Conservation (phyloP, 2,329 filamentous ascomycete species). For the Sarocladium brachiariae region DNA sequence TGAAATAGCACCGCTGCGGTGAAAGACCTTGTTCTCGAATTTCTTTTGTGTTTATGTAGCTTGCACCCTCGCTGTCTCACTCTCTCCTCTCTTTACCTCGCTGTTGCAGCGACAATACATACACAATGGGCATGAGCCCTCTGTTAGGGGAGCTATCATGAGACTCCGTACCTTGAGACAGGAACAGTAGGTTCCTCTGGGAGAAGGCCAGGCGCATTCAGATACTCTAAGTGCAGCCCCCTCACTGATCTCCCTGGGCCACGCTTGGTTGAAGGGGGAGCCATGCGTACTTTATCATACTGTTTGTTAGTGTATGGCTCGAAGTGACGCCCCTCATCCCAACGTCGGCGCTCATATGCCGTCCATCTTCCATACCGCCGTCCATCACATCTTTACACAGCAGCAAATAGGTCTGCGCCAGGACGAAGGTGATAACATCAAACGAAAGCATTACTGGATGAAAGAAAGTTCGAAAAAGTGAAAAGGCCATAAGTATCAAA, state of each 20-base stretch:
- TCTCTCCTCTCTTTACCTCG: background rate
- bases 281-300: background rate
- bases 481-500: conserved; percentile 7
- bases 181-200: no score
- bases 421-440: background rate
- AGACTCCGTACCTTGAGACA: no score
- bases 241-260: no score
- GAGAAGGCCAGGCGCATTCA: no score
- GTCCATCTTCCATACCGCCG: background rate
- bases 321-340: background rate
- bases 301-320: background rate
- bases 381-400: conserved; percentile 4
- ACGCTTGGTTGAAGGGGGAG: no score
- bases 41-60: background rate
- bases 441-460: conserved; percentile 1
- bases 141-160: no score
- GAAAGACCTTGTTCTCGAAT: background rate
- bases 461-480: background rate
- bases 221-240: no score
- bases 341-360: background rate
- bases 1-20: background rate
- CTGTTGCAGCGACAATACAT: background rate
- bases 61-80: background rate
- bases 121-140: no score
- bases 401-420: conserved; percentile 5